phyloP scores from a whole-genome alignment of 495 filamentous ascomycete species.

The Neurospora sp. region DNA sequence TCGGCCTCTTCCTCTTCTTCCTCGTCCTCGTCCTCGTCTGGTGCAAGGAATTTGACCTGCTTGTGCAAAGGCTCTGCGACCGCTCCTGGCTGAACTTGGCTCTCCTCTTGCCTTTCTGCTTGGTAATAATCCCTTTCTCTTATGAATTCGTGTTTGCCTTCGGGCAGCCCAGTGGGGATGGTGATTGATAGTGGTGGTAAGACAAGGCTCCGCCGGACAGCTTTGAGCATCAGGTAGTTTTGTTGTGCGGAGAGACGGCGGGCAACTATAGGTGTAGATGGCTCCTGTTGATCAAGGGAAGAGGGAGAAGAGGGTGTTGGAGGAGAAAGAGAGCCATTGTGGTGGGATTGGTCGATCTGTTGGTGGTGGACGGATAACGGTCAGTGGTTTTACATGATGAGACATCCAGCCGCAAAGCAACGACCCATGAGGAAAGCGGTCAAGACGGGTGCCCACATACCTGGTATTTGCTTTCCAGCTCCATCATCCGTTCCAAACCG shows the following conservation, averaged over 20 bases:
- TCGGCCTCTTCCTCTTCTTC: conserved; percentile 23
- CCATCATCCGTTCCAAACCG: conserved; percentile 40
- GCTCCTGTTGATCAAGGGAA: conserved; percentile 3
- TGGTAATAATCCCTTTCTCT: neutral
- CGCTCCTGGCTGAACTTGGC: conserved; percentile 5
- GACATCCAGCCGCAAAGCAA: conserved; percentile 9
- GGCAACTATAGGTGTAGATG: conserved; percentile 11
- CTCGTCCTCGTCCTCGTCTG: conserved; percentile 19
- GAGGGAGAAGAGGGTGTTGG: conserved; percentile 6
- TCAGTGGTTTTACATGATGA: conserved; percentile 17
- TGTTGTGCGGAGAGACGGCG: conserved; percentile 13
- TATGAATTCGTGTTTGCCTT: neutral
- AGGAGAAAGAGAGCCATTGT: conserved; percentile 6
- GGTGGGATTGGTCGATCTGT: conserved; percentile 16
- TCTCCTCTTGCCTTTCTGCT: neutral
- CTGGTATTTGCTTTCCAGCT: conserved; percentile 43
- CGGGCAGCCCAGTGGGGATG: conserved; percentile 23
- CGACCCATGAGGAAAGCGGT: conserved; percentile 2
- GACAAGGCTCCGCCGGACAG: conserved; percentile 26
- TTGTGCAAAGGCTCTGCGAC: conserved; percentile 19
- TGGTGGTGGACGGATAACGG: conserved; percentile 6
- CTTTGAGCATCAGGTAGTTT: conserved; percentile 31
- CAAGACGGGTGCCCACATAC: conserved; percentile 24
- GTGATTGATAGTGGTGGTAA: conserved; percentile 33
- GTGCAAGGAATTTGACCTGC: conserved; percentile 32